Base-by-base conservation (phyloP, 1,284 basidiomycete genomes). In the Leccinum subrobustum region DNA sequence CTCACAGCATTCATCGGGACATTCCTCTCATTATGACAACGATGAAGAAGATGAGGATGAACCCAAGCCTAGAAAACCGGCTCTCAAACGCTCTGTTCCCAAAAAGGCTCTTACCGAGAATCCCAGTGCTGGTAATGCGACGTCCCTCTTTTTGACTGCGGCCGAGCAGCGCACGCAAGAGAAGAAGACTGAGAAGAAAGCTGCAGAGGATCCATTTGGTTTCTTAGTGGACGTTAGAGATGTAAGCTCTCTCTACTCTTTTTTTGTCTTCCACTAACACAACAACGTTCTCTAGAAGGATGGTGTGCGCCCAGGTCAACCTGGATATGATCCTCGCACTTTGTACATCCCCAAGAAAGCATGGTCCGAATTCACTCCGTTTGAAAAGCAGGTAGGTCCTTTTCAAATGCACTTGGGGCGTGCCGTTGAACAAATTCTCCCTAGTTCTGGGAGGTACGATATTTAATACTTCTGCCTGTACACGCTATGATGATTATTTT, bases 291-390 rank as follows among this genome's bases (percentile, higher is more conserved):
- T 53, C 39, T 71, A 95, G 89, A 96, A 92, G 81, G 93, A 98
- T 67, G 85, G 88, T 4, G 82, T 88, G 62, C 81, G 84, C 52
- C 93, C 94, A 14, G 88, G 84, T 39, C 85, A 96, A 67, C 87
- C 92, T 0, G 87, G 92, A n/a, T 98, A 98, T 71, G 97, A 99
- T 71, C 91, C 92, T 3, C 83, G 96, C 60, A 98, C 97, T 0
- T 77, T 99, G 52, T 86, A 84, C 71, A 86, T 99, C 57, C 96
- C 96, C 0, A 78, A 82, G 31, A 83, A 79, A 54, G 88, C 89
- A 0, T 97, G 95, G 95, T 80, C 81, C 16, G 79, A 81, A 1
- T 97, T 99, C 70, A 96, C 95, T 0, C 95, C 96, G 0, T 99
- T 99, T 70, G 96, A 99, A 78, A 93, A 88, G 69, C 93, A 95